These are phyloP conservation scores for Bauhinia variegata DNA, from an alignment of 306 rosid genomes.

Conservation along the genomic window DNA sequence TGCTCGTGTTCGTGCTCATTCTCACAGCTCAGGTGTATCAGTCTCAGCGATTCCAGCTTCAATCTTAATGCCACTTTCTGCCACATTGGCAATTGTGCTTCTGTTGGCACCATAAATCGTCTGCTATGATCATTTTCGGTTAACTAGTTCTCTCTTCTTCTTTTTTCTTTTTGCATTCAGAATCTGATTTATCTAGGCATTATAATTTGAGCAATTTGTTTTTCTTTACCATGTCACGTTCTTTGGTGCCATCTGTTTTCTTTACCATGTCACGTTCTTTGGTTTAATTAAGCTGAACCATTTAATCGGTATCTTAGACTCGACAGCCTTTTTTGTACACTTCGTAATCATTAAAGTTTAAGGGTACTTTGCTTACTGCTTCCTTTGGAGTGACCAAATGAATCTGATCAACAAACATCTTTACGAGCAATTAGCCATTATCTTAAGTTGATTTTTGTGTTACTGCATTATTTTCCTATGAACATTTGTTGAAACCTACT, in stretches of 20 bases:
- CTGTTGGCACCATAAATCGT: constrained; percentile 17
- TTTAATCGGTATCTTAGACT: no score
- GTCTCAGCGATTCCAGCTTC: constrained; percentile 31
- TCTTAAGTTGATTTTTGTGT: no score
- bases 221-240: background rate
- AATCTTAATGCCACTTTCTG: constrained; percentile 29
- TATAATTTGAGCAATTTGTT: constrained; percentile 1
- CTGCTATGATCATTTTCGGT: constrained; percentile 1
- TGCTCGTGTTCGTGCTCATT: constrained; percentile 32
- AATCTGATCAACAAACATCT: no score
- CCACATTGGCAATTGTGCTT: constrained; percentile 32
- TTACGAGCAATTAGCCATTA: no score
- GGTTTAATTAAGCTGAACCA: constrained; percentile 3
- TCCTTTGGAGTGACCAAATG: no score
- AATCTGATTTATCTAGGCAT: constrained; percentile 28
- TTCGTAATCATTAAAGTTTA: no score
- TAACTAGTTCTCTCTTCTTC: no score
- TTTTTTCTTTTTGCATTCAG: constrained; percentile 2
- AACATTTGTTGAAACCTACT: no score
- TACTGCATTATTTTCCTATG: no score
- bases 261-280: constrained; percentile 1
- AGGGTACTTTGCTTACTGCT: no score
- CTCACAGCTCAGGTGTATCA: constrained; percentile 32
- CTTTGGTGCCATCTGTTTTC: background rate
- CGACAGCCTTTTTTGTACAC: no score